Percentiles rank a stretch among this genome's conserved stretches.
These are phyloP conservation scores for Pythium apleroticum DNA, from an alignment of 352 stramenopile species.

Conservation along the genomic window DNA sequence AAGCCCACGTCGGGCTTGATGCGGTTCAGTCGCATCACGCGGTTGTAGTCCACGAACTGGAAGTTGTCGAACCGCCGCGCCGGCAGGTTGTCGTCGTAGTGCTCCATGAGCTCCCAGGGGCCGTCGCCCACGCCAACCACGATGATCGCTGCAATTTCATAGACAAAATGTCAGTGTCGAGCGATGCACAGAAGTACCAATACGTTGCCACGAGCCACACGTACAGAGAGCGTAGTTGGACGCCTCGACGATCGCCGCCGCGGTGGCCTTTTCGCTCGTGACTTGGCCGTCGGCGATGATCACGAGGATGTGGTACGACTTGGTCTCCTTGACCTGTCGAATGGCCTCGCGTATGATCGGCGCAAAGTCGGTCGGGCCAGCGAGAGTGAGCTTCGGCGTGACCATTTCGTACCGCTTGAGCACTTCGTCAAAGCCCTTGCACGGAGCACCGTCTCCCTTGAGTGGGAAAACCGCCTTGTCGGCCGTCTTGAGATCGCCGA, in stretches of 20 bases:
- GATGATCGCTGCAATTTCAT: constrained; percentile 54
- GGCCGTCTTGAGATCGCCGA: constrained; percentile 58
- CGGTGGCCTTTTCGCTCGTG: constrained; percentile 61
- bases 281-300: constrained; percentile 80
- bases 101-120: constrained; percentile 70
- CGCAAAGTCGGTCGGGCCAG: constrained; percentile 76
- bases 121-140: constrained; percentile 77
- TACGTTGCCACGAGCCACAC: no score
- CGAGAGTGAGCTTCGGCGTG: constrained; percentile 45
- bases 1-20: constrained; percentile 62
- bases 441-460: constrained; percentile 35
- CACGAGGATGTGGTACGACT: constrained; percentile 69
- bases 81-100: constrained; percentile 60
- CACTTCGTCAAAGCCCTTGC: constrained; percentile 55
- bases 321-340: constrained; percentile 41
- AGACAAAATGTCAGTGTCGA: neutral
- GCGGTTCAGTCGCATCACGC: constrained; percentile 48
- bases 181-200: neutral
- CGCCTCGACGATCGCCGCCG: constrained; percentile 65
- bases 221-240: constrained; percentile 73
- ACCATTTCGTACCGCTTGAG: constrained; percentile 53
- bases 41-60: constrained; percentile 70
- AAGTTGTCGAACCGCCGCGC: constrained; percentile 75
- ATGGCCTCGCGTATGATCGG: constrained; percentile 78
- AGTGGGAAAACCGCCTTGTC: constrained; percentile 63